Percentiles rank a stretch among this genome's conserved stretches.
These are phyloP conservation scores for Aspergillus homomorphus DNA, from an alignment of 495 filamentous ascomycete species.

Conservation along the genomic window DNA sequence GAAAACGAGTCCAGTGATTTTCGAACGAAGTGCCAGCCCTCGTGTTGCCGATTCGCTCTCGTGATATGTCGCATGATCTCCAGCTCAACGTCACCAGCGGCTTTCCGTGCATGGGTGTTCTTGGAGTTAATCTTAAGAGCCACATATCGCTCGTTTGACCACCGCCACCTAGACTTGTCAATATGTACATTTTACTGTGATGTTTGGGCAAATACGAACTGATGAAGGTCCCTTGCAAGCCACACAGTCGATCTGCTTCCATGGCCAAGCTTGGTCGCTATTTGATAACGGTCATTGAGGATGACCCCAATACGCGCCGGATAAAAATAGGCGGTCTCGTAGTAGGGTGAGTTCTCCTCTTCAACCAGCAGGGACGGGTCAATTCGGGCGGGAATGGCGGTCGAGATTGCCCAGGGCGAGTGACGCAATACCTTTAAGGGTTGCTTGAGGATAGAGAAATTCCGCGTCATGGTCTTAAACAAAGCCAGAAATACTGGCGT, in stretches of 20 bases:
- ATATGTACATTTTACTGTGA: neutral
- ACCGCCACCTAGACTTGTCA: slow-evolving; percentile 25
- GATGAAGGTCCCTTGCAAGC: slow-evolving; percentile 34
- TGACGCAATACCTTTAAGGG: too few relatives aligned
- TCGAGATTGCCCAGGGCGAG: too few relatives aligned
- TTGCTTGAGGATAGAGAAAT: too few relatives aligned
- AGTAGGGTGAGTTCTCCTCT: slow-evolving; percentile 39
- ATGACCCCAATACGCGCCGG: slow-evolving; percentile 34
- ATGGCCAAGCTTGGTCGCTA: slow-evolving; percentile 39
- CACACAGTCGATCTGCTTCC: slow-evolving; percentile 37
- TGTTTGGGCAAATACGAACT: slow-evolving; percentile 16
- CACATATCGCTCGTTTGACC: slow-evolving; percentile 29
- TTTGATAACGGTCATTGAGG: slow-evolving; percentile 35
- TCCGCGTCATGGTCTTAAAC: too few relatives aligned
- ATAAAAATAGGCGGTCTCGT: slow-evolving; percentile 33
- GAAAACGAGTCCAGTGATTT: slow-evolving; percentile 32
- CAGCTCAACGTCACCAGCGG: slow-evolving; percentile 21
- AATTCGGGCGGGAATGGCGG: too few relatives aligned
- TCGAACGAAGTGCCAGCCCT: slow-evolving; percentile 23
- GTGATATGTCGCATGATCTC: slow-evolving; percentile 18
- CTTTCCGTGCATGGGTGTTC: slow-evolving; percentile 11
- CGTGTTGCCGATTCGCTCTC: slow-evolving; percentile 43
- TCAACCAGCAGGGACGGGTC: slow-evolving; percentile 15
- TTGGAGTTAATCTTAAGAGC: slow-evolving; percentile 34
- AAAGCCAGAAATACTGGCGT: too few relatives aligned